A percentile compares a stretch with the other conserved stretches of the same genome.
Evolutionary conservation across 2,329 filamentous ascomycete genomes (phyloP).

Genomic region (Aspergillus quadricinctus): DNA sequence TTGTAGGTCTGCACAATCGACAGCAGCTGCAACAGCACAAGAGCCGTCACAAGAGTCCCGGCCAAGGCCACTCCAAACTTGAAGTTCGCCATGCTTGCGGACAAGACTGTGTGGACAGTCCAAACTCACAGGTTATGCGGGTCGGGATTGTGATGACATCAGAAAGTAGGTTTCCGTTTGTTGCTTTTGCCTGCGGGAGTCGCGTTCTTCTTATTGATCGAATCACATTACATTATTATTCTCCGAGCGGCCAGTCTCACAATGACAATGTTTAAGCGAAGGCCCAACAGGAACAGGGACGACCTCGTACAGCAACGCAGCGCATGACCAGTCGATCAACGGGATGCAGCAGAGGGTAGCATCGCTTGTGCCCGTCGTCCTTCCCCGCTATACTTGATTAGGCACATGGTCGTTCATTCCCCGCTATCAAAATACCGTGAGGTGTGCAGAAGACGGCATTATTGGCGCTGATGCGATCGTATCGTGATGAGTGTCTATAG

Average conservation of each 20-base stretch:
- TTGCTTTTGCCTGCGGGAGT: background rate
- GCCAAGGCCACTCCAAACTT: constrained; percentile 22
- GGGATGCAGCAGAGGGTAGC: background rate
- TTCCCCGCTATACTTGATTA: constrained; percentile 1
- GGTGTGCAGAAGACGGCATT: background rate
- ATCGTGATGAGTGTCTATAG: background rate
- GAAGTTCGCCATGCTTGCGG: constrained; percentile 25
- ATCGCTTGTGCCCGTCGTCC: background rate
- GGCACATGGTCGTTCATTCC: background rate
- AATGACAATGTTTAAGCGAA: background rate
- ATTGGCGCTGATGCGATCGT: background rate
- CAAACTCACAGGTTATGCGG: constrained; percentile 4
- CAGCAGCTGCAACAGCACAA: constrained; percentile 31
- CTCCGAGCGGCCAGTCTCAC: background rate
- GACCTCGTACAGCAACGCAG: constrained; percentile 1
- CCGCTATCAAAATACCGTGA: background rate
- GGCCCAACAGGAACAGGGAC: background rate
- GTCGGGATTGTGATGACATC: constrained; percentile 9
- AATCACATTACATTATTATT: background rate
- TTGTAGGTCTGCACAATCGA: constrained; percentile 17
- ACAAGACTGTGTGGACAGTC: background rate
- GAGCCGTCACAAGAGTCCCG: constrained; percentile 21
- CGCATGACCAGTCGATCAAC: constrained; percentile 1
- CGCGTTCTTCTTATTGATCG: background rate
- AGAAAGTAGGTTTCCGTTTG: background rate